Evolutionary conservation across 768 basidiomycete genomes (phyloP), one percentile per base, ranked within the genome.

Genomic region (Collybia nuda): DNA sequence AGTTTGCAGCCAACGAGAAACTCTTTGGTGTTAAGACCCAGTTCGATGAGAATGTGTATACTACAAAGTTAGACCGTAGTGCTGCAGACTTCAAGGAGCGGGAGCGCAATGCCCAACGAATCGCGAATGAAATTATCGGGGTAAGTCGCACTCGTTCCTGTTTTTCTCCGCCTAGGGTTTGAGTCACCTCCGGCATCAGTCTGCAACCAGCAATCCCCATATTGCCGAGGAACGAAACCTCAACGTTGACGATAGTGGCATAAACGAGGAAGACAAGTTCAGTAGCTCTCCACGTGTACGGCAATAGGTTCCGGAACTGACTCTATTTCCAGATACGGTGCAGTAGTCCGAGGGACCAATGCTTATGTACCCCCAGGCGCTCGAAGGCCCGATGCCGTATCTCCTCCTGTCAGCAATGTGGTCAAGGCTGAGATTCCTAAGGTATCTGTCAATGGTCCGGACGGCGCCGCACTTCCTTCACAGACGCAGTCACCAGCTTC

Each of bases 241-340:
- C 52, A 61, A 48, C 24, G 68, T 81, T 15, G 88, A 91, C 63
- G 87, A 89, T 56, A 86, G 79, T 51, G 86, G 84, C 36, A 67
- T 76, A 50, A 93, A 95, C 64, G 97, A 99, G 72, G 97, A 99
- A 69, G 96, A 98, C 74, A 95, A 92, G 96, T 98, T 56, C 55
- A 61, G 82, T 63, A 19, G 41, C 53, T 57, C 35, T 44, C 47
- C 44, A 52, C 60, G 43, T 50, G 40, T 39, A 26, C 35, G 22
- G 36, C 17, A 26, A 50, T 38, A 29, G 49, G 36, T 53, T 52
- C 53, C 67, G 46, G 65, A 66, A 32, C 52, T 66, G 41, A 52
- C 39, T 49, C 12, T 37, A 43, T 47, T 51, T 50, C 37, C 63
- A 97, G 94, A 68, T 98, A 93, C 64, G 90, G 90, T 50, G 94